A percentile compares a stretch with the other conserved stretches of the same genome.
Conservation (phyloP, 805 yeast species). For the Yamadazyma philogaea region DNA sequence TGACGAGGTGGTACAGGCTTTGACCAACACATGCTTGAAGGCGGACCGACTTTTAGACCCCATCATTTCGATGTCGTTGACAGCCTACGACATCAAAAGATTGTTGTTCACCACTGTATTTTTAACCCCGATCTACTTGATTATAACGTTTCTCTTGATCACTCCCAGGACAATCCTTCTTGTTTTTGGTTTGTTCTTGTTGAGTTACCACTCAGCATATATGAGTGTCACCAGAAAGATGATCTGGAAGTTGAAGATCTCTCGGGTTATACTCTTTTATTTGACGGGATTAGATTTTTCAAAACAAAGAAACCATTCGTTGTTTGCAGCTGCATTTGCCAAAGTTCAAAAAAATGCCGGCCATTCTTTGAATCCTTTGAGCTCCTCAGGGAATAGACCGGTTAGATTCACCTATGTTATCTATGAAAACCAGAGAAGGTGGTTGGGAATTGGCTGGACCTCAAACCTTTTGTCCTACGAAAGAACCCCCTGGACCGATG, state of each 20-base stretch:
- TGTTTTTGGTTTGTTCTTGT: constrained; percentile 53
- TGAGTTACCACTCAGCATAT: constrained; percentile 86
- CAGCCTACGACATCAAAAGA: constrained; percentile 75
- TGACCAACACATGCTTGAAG: constrained; percentile 71
- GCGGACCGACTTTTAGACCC: constrained; percentile 79
- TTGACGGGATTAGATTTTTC: constrained; percentile 82
- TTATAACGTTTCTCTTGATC: constrained; percentile 62
- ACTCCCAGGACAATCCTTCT: constrained; percentile 68
- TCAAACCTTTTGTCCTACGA: constrained; percentile 86
- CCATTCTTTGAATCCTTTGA: constrained; percentile 20
- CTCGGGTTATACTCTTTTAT: constrained; percentile 72
- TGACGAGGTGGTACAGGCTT: constrained; percentile 77
- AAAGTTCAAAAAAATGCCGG: constrained; percentile 43
- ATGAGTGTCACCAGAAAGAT: constrained; percentile 78
- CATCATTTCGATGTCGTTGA: constrained; percentile 67
- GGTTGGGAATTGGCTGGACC: constrained; percentile 99
- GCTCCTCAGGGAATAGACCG: constrained; percentile 32
- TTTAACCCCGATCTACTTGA: constrained; percentile 79
- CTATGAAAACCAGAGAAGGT: constrained; percentile 91
- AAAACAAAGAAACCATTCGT: constrained; percentile 40
- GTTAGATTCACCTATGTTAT: constrained; percentile 88
- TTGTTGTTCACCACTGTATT: constrained; percentile 80
- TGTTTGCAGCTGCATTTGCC: constrained; percentile 55
- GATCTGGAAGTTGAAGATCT: constrained; percentile 76
- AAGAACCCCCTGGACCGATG: constrained; percentile 97